Base-by-base conservation (phyloP, 176 grass and related monocot species). In the Pharus latifolius region DNA sequence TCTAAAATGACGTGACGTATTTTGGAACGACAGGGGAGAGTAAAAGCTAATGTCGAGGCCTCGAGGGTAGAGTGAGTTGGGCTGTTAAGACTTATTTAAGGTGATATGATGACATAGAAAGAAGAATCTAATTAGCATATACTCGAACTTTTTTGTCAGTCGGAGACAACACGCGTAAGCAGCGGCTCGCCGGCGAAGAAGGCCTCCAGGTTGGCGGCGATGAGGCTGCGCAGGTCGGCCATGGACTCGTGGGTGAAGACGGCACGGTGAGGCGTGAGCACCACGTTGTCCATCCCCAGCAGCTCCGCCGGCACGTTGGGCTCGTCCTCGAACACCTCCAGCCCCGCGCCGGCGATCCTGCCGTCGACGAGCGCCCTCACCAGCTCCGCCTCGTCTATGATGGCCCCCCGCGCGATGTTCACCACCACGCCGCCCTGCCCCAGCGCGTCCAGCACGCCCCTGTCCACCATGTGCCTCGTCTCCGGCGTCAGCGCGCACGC, bases 251-350 rank as follows among this genome's bases (percentile, higher is more conserved):
- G 17, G 16, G 79, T 82, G 11, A 11, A 0, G n/a, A 67, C 34
- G 12, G 69, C 49, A 2, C 0, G 30, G 34, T 82, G 79, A 29
- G 15, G 56, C 1, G 79, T 64, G 3, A 82, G n/a, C 20, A 82
- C 79, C n/a, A 75, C 70, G 10, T 75, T 82, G 40, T 82, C 79
- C 79, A 82, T 60, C 6, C 40, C 27, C 8, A 75, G 10, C 13
- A 75, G 56, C 60, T 75, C 79, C 2, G 65, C 26, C 0, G 70
- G 70, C 12, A 82, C 60, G 8, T n/a, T 17, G 1, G 79, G 70
- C 66, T 82, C 61, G 5, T 75, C 25, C 50, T 82, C 60, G 31
- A 58, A 75, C 49, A 82, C 79, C 49, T 82, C 61, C 57, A 82
- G 79, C 3, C 70, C 79, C 19, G 40, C 79, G 22, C 60, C 79